A percentile compares a stretch with the other conserved stretches of the same genome.
These are phyloP conservation scores for Cornus controversa DNA, from an alignment of 148 eudicot genomes.

Conservation along the genomic window DNA sequence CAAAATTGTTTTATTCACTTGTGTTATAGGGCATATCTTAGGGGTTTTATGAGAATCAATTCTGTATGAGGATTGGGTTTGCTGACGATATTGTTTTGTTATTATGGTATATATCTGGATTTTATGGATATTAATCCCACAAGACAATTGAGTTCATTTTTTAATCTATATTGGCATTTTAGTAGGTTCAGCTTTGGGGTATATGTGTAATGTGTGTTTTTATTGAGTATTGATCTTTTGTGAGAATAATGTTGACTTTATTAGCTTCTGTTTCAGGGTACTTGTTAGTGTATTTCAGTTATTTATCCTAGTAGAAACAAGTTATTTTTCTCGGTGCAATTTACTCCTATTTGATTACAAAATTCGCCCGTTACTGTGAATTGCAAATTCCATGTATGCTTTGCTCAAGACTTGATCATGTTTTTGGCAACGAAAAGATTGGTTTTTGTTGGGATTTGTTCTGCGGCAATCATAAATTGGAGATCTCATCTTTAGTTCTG, in stretches of 20 bases:
- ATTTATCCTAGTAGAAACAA: not conserved
- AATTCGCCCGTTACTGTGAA: constrained; percentile 66
- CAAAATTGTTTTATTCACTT: not conserved
- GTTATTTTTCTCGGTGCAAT: constrained; percentile 64
- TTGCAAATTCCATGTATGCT: constrained; percentile 71
- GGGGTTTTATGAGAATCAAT: not conserved
- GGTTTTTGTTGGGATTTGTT: constrained; percentile 74
- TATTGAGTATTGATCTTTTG: not conserved
- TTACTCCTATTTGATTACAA: constrained; percentile 64
- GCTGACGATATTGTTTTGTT: too few species aligned
- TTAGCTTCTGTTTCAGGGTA: not conserved
- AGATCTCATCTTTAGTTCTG: constrained; percentile 76
- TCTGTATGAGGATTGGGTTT: not conserved
- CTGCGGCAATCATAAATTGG: constrained; percentile 67
- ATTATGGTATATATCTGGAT: too few species aligned
- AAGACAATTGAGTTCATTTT: not conserved
- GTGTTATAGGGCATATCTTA: not conserved
- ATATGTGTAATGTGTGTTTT: not conserved
- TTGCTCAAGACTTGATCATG: constrained; percentile 88
- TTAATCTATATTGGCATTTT: not conserved
- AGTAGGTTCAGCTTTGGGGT: not conserved
- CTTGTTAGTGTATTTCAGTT: too few species aligned
- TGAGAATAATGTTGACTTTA: not conserved
- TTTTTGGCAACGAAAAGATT: constrained; percentile 53
- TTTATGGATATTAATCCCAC: not conserved